These are phyloP conservation scores for Pseudocercospora fijiensis DNA, from an alignment of 2,329 filamentous ascomycete genomes.

Conservation along the genomic window DNA sequence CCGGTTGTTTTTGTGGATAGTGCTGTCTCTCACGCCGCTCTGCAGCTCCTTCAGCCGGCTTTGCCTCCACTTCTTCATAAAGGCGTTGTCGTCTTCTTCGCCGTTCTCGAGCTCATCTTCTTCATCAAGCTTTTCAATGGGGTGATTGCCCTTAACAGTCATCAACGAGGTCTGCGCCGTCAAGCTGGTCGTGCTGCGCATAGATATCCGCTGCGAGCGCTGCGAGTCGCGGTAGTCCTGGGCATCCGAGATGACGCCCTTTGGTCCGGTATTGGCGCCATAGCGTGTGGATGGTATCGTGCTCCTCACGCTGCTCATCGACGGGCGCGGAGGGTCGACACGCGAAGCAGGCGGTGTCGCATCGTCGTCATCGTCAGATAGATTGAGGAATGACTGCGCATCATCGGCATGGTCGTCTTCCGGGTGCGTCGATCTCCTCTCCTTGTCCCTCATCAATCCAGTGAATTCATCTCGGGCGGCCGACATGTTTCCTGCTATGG, in stretches of 20 bases:
- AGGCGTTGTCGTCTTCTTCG: constrained; percentile 71
- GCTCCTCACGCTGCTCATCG: constrained; percentile 45
- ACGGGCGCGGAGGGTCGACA: constrained; percentile 42
- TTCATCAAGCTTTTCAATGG: constrained; percentile 30
- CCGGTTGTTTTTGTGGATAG: constrained; percentile 47
- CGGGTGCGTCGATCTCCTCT: constrained; percentile 45
- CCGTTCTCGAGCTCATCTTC: constrained; percentile 56
- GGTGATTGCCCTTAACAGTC: constrained; percentile 16
- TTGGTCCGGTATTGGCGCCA: constrained; percentile 74
- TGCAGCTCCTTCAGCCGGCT: constrained; percentile 72
- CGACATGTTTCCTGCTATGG: constrained; percentile 41
- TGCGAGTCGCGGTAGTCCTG: constrained; percentile 61
- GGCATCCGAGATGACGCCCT: constrained; percentile 83
- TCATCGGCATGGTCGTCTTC: constrained; percentile 51
- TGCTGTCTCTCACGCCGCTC: constrained; percentile 62
- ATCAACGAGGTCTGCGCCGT: constrained; percentile 20
- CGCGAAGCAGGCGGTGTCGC: constrained; percentile 57
- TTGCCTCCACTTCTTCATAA: constrained; percentile 83
- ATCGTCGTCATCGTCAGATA: constrained; percentile 47
- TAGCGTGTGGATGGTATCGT: constrained; percentile 61
- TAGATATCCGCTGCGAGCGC: constrained; percentile 32
- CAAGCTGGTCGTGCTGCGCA: constrained; percentile 27
- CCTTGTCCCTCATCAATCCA: constrained; percentile 51
- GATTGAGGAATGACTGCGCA: constrained; percentile 34
- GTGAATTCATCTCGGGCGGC: constrained; percentile 54